A percentile compares a stretch with the other conserved stretches of the same genome.
Evolutionary conservation across 495 filamentous ascomycete species (phyloP).

Genomic region (Staphylotrichum longicolle): DNA sequence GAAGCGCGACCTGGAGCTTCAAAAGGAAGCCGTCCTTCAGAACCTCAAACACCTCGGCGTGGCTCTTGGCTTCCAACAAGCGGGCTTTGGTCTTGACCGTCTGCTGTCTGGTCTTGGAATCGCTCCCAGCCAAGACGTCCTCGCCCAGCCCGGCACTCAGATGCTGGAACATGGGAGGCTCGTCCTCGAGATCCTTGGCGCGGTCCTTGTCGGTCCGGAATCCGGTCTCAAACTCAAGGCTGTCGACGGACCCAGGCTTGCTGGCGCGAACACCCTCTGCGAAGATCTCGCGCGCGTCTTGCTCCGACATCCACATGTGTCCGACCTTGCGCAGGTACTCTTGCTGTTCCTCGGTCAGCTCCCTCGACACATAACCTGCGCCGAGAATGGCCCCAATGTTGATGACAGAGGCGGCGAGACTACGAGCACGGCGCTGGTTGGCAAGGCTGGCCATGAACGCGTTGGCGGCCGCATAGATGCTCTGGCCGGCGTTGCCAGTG

Average conservation of each 20-base stretch:
- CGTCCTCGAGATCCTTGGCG: no score
- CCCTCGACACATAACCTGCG: constrained; percentile 44
- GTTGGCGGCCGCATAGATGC: constrained; percentile 59
- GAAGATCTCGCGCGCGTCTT: constrained; percentile 4
- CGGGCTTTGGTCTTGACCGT: no score
- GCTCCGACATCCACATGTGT: background rate
- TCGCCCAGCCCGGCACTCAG: no score
- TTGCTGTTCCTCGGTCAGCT: constrained; percentile 37
- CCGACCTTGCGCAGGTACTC: constrained; percentile 28
- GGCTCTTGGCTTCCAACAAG: no score
- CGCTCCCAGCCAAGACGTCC: no score
- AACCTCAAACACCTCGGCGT: background rate
- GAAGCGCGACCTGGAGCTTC: constrained; percentile 20
- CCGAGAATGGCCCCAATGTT: constrained; percentile 49
- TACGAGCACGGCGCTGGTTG: constrained; percentile 24
- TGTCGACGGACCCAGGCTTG: background rate
- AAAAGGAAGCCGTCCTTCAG: background rate
- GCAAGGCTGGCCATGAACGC: constrained; percentile 52
- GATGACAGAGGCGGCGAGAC: constrained; percentile 44
- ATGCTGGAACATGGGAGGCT: no score
- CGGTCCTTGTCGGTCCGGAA: no score
- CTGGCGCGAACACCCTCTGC: constrained; percentile 18
- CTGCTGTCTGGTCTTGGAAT: no score
- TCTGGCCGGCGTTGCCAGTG: constrained; percentile 54
- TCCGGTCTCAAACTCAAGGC: no score